Percentiles rank a stretch among this genome's conserved stretches.
These are phyloP conservation scores for Scedosporium apiospermum DNA, from an alignment of 2,329 filamentous ascomycete genomes.

Conservation along the genomic window DNA sequence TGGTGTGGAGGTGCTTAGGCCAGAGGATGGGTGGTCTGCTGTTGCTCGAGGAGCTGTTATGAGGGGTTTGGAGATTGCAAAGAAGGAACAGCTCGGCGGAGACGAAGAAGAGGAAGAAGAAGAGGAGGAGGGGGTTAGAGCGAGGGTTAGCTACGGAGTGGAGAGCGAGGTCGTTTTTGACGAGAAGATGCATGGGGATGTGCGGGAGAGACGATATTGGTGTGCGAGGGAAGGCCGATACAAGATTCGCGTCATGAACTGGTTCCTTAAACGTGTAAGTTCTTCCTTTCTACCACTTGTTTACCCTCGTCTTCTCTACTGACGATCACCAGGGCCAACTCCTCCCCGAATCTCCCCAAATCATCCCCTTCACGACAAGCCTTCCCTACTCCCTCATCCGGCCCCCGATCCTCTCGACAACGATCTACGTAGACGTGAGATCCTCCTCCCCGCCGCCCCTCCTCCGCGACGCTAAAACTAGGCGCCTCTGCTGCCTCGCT, in stretches of 20 bases:
- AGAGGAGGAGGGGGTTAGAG: constrained; percentile 30
- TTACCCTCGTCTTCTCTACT: not conserved
- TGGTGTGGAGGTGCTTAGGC: constrained; percentile 34
- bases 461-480: not conserved
- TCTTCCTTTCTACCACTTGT: not conserved
- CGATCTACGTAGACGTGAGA: not conserved
- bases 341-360: not conserved
- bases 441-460: not conserved
- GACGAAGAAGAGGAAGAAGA: constrained; percentile 23
- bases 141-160: constrained; percentile 33
- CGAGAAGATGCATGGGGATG: constrained; percentile 18
- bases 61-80: constrained; percentile 30
- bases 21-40: constrained; percentile 37
- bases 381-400: not conserved
- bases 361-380: not conserved
- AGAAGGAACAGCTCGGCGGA: constrained; percentile 10
- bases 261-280: constrained; percentile 30
- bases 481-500: not conserved
- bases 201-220: constrained; percentile 24
- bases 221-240: constrained; percentile 25
- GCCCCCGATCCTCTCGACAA: not conserved
- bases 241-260: constrained; percentile 30
- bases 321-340: not conserved
- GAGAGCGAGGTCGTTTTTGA: constrained; percentile 18
- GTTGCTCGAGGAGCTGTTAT: constrained; percentile 42